Percentiles rank a stretch among this genome's conserved stretches.
Evolutionary conservation across 345 rosid species (phyloP).

Genomic region (Populus simonii): DNA sequence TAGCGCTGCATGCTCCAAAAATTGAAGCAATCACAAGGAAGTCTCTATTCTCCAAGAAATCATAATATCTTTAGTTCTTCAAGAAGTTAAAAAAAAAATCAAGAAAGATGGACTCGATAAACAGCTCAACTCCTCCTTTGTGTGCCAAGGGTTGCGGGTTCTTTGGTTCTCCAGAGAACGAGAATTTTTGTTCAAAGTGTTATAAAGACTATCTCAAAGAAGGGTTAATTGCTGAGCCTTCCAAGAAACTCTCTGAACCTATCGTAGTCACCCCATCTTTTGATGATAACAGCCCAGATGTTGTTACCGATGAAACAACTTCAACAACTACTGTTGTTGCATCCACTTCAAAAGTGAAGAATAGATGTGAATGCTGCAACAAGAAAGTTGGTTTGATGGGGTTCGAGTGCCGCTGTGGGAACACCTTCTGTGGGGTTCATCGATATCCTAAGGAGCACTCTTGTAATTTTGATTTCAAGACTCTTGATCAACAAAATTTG

Average conservation of each 20-base stretch:
- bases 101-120: neutral
- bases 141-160: constrained; percentile 30
- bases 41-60: neutral
- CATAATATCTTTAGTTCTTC: neutral
- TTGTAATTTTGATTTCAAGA: constrained; percentile 35
- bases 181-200: constrained; percentile 34
- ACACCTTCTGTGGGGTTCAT: constrained; percentile 28
- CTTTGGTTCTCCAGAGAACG: constrained; percentile 18
- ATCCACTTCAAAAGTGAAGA: neutral
- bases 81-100: neutral
- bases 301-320: neutral
- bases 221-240: too few species aligned
- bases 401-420: constrained; percentile 31
- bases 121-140: neutral
- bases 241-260: neutral
- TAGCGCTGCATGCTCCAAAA: neutral
- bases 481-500: constrained; percentile 16
- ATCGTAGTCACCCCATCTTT: neutral
- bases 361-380: constrained; percentile 15
- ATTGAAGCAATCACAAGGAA: neutral
- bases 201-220: constrained; percentile 21
- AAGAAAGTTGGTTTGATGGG: constrained; percentile 24
- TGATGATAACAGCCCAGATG: neutral
- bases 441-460: constrained; percentile 36
- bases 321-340: neutral